Evolutionary conservation across 2,329 filamentous ascomycete genomes (phyloP).

Genomic region (Dendryphion nanum): DNA sequence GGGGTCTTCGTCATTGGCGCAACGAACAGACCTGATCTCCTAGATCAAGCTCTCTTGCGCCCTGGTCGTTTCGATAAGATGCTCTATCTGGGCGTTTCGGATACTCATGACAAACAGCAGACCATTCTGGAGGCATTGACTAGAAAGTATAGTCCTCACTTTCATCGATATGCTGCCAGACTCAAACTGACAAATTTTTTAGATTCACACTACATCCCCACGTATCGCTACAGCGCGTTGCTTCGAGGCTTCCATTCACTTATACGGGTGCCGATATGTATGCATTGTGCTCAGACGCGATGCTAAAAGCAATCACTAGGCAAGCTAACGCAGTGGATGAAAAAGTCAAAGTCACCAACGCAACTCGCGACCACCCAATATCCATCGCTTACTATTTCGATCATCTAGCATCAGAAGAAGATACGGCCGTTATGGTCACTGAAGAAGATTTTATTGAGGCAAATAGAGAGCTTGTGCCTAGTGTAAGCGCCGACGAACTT

Average conservation of each 20-base stretch:
- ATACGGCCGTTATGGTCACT: slow-evolving; percentile 82
- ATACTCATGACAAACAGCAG: slow-evolving; percentile 94
- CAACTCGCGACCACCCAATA: slow-evolving; percentile 50
- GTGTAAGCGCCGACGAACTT: slow-evolving; percentile 88
- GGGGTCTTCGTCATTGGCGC: slow-evolving; percentile 97
- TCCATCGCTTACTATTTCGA: slow-evolving; percentile 96
- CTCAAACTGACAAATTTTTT: neutral
- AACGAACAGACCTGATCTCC: slow-evolving; percentile 88
- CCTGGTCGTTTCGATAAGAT: slow-evolving; percentile 97
- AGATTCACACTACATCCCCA: slow-evolving; percentile 83
- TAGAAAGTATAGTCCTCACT: slow-evolving; percentile 69
- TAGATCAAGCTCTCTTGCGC: slow-evolving; percentile 84
- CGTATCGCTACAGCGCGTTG: slow-evolving; percentile 72
- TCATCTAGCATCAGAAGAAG: slow-evolving; percentile 77
- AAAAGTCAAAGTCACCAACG: slow-evolving; percentile 72
- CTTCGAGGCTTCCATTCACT: slow-evolving; percentile 80
- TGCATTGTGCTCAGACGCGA: slow-evolving; percentile 93
- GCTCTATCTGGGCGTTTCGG: slow-evolving; percentile 93
- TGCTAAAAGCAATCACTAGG: slow-evolving; percentile 96
- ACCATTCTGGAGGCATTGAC: slow-evolving; percentile 93
- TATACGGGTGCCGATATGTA: slow-evolving; percentile 98
- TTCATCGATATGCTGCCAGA: neutral
- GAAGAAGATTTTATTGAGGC: slow-evolving; percentile 86
- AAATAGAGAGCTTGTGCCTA: slow-evolving; percentile 82
- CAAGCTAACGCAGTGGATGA: slow-evolving; percentile 80